Conservation (phyloP, 2,329 filamentous ascomycete genomes). For the Neofusicoccum cordaticola region DNA sequence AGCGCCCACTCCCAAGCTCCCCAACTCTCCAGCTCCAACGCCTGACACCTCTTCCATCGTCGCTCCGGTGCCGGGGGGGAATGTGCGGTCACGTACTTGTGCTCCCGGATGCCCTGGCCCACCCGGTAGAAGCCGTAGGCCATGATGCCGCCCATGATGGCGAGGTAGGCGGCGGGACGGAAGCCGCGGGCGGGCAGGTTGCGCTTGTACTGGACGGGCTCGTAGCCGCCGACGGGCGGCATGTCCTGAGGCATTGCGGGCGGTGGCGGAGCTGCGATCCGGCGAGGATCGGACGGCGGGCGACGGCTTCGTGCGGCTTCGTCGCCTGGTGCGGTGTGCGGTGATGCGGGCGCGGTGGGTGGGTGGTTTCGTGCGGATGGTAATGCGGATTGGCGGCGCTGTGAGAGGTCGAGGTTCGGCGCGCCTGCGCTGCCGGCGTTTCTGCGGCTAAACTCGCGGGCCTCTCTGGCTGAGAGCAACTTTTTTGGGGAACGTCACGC, state of each 20-base stretch:
- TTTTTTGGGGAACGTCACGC: neutral
- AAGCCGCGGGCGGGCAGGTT: conserved; percentile 92
- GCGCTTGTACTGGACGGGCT: conserved; percentile 95
- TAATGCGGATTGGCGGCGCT: conserved; percentile 10
- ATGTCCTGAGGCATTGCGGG: conserved; percentile 92
- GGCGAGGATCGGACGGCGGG: neutral
- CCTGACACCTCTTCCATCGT: neutral
- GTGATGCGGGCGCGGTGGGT: neutral
- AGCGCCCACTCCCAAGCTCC: neutral
- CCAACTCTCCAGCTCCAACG: neutral
- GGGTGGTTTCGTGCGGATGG: neutral
- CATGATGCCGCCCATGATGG: conserved; percentile 76
- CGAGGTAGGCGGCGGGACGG: conserved; percentile 74
- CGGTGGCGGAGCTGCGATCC: neutral
- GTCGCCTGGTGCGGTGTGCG: neutral
- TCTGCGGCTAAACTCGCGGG: neutral
- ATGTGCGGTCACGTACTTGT: conserved; percentile 64
- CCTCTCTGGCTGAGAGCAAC: too few relatives aligned
- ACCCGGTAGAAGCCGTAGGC: conserved; percentile 87
- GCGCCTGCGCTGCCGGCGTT: neutral
- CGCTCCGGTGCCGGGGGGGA: neutral
- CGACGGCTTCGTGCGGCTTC: conserved; percentile 4
- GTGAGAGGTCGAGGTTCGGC: conserved; percentile 11
- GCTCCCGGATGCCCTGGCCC: conserved; percentile 79
- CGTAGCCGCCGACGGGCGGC: conserved; percentile 92